Evolutionary conservation across 2,329 filamentous ascomycete genomes (phyloP), one percentile per base, ranked within the genome.

Genomic region (Arthroderma uncinatum): DNA sequence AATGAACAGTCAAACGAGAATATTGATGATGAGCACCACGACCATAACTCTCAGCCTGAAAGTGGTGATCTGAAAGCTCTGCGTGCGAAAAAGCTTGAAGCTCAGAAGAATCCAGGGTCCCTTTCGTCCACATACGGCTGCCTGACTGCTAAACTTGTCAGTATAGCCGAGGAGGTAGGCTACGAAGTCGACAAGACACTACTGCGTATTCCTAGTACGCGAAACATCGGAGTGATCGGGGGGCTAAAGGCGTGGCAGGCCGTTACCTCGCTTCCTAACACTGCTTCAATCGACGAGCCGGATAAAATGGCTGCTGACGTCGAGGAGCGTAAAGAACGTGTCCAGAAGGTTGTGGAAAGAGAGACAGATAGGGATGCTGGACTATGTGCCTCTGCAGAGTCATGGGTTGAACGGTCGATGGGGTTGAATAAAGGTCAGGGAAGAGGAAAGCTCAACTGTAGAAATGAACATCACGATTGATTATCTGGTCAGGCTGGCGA

Each of bases 151-250:
- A 96, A 92, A 80, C 83, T 90, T 0, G 76, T 81, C 19, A 74
- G 76, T 28, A 79, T 98, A 42, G 84, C 87, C 0, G 74, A 76
- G 33, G 84, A 87, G 58, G 82, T 89, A 61, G 87, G 87, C 1
- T 95, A 85, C 78, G 73, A 78, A 4, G 79, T 88, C 0, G 89
- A 97, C 71, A 87, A 80, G 61, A 92, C 95, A 65, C 84, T 93
- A 76, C 71, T 98, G 64, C 79, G 92, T 48, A 97, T 98, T 61
- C 93, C 93, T 3, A 60, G 62, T 50, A 57, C 62, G 48, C 59
- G 63, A 37, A 56, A 61, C 36, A 59, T 65, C 33, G 58, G 59
- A 10, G 52, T 64, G 42, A 58, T 63, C 44, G 54, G 60, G 30
- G 48, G 62, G 2, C 37, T 62, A 36, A 59, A 57, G 28, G n/a